A percentile compares a stretch with the other conserved stretches of the same genome.
These are phyloP conservation scores for Penicillium cataractarum DNA, from an alignment of 495 filamentous ascomycete species.

Conservation along the genomic window DNA sequence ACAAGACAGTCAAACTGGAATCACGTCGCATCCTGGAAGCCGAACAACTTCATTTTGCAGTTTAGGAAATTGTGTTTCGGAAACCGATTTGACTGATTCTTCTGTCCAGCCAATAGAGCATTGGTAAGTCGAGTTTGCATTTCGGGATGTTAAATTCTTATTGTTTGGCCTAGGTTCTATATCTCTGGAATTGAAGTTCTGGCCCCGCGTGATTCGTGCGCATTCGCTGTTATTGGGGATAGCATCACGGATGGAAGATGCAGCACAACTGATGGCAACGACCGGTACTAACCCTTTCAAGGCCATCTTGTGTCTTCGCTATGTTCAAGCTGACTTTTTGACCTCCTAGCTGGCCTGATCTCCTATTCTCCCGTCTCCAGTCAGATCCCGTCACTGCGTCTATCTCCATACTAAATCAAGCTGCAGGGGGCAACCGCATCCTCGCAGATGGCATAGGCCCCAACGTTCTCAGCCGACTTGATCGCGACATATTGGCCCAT, in stretches of 20 bases:
- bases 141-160: not conserved
- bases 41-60: conserved; percentile 64
- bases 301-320: not conserved
- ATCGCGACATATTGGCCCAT: conserved; percentile 64
- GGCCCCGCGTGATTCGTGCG: conserved; percentile 42
- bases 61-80: conserved; percentile 56
- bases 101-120: conserved; percentile 29
- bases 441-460: conserved; percentile 66
- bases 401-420: conserved; percentile 68
- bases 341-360: conserved; percentile 63
- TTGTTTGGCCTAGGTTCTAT: conserved; percentile 53
- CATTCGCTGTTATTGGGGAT: conserved; percentile 69
- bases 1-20: conserved; percentile 44
- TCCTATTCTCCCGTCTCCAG: conserved; percentile 60
- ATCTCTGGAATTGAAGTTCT: conserved; percentile 63
- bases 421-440: conserved; percentile 73
- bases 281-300: conserved; percentile 48
- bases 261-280: conserved; percentile 64
- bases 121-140: conserved; percentile 25
- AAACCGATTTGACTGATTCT: conserved; percentile 47
- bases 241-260: conserved; percentile 75
- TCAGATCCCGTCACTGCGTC: conserved; percentile 44
- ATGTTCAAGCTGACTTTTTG: not conserved
- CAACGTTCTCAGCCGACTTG: conserved; percentile 60
- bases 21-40: conserved; percentile 70